Evolutionary conservation across 2,329 filamentous ascomycete genomes (phyloP).

Genomic region (Penicillium sp.): DNA sequence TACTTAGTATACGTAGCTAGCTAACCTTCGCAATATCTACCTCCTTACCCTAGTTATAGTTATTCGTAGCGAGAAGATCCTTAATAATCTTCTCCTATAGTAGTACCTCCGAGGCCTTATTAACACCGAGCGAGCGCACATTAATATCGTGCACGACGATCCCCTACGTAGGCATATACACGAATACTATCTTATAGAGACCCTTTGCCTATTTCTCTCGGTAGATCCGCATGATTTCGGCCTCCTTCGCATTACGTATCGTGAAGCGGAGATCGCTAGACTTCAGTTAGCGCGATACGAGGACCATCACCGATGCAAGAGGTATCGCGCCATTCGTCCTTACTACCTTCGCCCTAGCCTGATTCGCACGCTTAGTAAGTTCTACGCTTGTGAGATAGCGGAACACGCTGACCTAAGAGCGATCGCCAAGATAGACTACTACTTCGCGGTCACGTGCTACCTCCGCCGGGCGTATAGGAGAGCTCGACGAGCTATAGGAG

Average conservation of each 20-base stretch:
- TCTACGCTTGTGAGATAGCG: background rate
- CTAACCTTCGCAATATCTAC: background rate
- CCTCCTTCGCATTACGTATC: background rate
- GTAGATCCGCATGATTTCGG: background rate
- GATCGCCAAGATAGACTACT: background rate
- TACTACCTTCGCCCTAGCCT: background rate
- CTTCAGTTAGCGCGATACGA: background rate
- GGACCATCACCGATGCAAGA: background rate
- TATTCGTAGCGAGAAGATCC: background rate
- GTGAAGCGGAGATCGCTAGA: constrained; percentile 1
- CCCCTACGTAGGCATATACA: background rate
- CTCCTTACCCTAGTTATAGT: background rate
- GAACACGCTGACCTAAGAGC: background rate
- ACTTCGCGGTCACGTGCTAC: constrained; percentile 8
- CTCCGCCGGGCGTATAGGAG: background rate
- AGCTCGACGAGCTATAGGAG: too few species aligned
- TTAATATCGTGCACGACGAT: constrained; percentile 3
- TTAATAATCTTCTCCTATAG: background rate
- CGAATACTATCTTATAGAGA: background rate
- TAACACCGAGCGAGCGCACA: background rate
- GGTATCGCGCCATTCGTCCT: background rate
- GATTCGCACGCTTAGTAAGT: background rate
- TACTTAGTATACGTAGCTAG: background rate
- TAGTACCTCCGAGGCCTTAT: background rate
- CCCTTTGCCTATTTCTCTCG: background rate